Evolutionary conservation across 2,329 filamentous ascomycete species (phyloP).

Genomic region (Monosporascus sp.): DNA sequence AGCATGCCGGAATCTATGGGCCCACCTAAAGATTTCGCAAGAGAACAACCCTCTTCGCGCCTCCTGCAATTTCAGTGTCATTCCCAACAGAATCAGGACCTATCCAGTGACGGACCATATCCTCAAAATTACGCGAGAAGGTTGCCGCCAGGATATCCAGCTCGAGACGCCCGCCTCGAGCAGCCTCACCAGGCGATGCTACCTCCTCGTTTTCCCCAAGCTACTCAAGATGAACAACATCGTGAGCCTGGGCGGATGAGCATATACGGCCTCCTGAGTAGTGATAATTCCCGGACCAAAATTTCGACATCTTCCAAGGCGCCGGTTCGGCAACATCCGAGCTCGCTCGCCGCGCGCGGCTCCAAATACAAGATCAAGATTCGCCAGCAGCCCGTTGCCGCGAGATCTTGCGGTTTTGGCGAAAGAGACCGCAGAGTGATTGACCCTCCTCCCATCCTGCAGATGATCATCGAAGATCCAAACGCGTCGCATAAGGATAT

Average conservation of each 20-base stretch:
- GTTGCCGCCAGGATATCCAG: constrained; percentile 10
- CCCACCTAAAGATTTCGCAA: constrained; percentile 8
- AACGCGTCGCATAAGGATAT: constrained; percentile 49
- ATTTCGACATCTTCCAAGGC: constrained; percentile 14
- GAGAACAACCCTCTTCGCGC: constrained; percentile 14
- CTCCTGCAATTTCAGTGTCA: constrained; percentile 10
- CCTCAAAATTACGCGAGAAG: constrained; percentile 13
- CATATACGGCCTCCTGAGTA: constrained; percentile 25
- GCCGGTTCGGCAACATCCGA: constrained; percentile 8
- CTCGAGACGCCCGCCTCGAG: constrained; percentile 11
- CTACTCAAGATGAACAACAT: constrained; percentile 14
- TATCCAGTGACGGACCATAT: constrained; percentile 9
- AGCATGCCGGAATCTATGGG: constrained; percentile 14
- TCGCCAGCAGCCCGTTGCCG: constrained; percentile 72
- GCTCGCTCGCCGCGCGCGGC: constrained; percentile 7
- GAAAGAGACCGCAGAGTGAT: constrained; percentile 77
- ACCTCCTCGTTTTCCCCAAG: constrained; percentile 14
- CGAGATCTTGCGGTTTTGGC: constrained; percentile 76
- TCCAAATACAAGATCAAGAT: constrained; percentile 48
- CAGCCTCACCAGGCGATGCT: constrained; percentile 12
- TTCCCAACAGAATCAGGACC: constrained; percentile 8
- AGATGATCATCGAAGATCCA: constrained; percentile 60
- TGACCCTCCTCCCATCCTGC: constrained; percentile 77
- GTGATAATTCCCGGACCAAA: constrained; percentile 13
- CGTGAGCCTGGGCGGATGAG: constrained; percentile 23